phyloP scores from a whole-genome alignment of 2,329 filamentous ascomycete species.

The Curvularia spicifera region DNA sequence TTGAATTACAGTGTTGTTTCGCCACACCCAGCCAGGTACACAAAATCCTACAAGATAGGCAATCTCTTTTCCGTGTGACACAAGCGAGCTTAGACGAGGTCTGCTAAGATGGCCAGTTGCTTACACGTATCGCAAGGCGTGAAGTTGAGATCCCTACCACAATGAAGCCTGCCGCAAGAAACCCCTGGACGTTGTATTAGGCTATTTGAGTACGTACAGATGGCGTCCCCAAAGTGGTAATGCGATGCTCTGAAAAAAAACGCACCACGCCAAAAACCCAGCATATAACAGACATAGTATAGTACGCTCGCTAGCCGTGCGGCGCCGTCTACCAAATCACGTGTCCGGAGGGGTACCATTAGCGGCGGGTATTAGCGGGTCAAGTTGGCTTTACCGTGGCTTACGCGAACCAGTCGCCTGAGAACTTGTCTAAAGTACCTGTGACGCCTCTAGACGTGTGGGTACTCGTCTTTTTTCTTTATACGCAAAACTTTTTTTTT shows the following conservation, averaged over 20 bases:
- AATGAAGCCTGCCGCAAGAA: no score
- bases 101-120: not conserved
- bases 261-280: not conserved
- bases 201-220: not conserved
- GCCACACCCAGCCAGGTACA: not conserved
- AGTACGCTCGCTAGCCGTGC: constrained; percentile 1
- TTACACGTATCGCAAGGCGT: not conserved
- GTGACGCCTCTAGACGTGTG: constrained; percentile 9
- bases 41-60: not conserved
- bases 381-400: constrained; percentile 22
- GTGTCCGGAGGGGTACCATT: not conserved
- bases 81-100: not conserved
- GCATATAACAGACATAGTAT: not conserved
- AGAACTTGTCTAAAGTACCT: constrained; percentile 11
- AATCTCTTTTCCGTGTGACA: not conserved
- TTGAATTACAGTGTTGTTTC: not conserved
- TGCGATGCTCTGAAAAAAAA: not conserved
- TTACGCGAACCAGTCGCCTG: constrained; percentile 7
- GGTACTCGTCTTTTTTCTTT: constrained; percentile 6
- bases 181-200: not conserved
- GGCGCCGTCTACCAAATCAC: not conserved
- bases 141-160: not conserved
- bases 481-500: not conserved
- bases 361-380: constrained; percentile 27
- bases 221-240: not conserved